Evolutionary conservation across 768 basidiomycete species (phyloP).

Genomic region (Pseudohyphozyma bogoriensis): DNA sequence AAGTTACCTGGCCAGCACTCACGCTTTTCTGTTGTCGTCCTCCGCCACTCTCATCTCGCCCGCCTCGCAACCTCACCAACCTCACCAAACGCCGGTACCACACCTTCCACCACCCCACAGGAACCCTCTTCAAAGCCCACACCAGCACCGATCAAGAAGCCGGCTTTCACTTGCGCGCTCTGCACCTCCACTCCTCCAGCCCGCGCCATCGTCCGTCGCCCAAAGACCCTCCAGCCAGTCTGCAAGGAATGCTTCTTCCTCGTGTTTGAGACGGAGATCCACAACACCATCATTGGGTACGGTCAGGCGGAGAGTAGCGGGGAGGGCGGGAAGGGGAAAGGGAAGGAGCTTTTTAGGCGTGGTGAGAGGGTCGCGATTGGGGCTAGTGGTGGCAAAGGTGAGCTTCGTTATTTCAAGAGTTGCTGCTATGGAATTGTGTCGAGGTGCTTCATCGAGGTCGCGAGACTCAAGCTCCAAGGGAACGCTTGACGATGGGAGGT

Average conservation of each 20-base stretch:
- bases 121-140: too few species aligned
- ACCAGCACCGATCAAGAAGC: too few species aligned
- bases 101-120: too few species aligned
- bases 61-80: too few species aligned
- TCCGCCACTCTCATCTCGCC: too few species aligned
- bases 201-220: constrained; percentile 80
- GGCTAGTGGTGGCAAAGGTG: constrained; percentile 96
- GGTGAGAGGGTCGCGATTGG: constrained; percentile 94
- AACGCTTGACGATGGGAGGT: too few species aligned
- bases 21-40: too few species aligned
- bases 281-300: constrained; percentile 77
- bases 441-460: too few species aligned
- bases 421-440: background rate
- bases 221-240: constrained; percentile 95
- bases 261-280: constrained; percentile 96
- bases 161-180: constrained; percentile 54
- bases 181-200: constrained; percentile 67
- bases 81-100: too few species aligned
- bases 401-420: constrained; percentile 10
- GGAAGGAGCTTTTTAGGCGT: constrained; percentile 62
- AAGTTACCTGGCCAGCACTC: too few species aligned
- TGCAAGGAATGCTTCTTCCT: constrained; percentile 93
- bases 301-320: constrained; percentile 16
- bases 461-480: too few species aligned
- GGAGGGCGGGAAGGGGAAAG: background rate